Base-by-base conservation (phyloP, 768 basidiomycete species). In the Lactifluus pinguis region DNA sequence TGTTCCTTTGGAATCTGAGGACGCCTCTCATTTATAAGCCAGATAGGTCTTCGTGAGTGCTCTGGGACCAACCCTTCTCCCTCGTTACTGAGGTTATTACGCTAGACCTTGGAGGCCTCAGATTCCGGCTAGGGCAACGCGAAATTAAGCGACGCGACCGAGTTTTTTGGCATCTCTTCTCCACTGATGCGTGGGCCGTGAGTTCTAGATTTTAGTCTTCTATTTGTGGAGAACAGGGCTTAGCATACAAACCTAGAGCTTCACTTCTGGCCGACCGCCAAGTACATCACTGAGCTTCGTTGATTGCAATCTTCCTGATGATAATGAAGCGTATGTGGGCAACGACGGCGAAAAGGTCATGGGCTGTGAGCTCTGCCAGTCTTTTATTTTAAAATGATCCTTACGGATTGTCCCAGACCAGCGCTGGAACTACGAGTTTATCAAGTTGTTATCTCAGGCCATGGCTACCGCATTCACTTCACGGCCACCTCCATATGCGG, bases 81-180 rank as follows among this genome's bases (percentile, higher is more conserved):
- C 58, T 68, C 21, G 51, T 60, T n/a, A 53, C 59, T 55, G 44
- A 67, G 68, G 19, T 29, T 15, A 8, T 49, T 29, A 13, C 10
- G 1, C 25, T 44, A 88, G 85, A 87, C 68, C 72, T 86, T 39
- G 79, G 84, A 58, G 78, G 82, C 53, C 72, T 76, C 6, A 76
- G 83, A 30, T 89, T 86, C 82, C 78, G 81, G 32, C 73, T 89
- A 6, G 74, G 77, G 17, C 74, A 77, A 30, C 70, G 72, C 21
- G 69, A 75, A 44, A 69, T 74, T 17, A 74, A 82, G 60, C 73
- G 76, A 57, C 80, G 87, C 17, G 78, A 75, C 55, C 75, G 75
- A 21, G 72, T 85, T 11, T 88, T 87, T 68, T 90, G 86, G 85
- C 80, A 84, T 51, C 69, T 88, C n/a, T 87, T 85, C 66, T 65